Base-by-base conservation (phyloP, 106 monocot genomes). In the Dioscorea zingiberensis region DNA sequence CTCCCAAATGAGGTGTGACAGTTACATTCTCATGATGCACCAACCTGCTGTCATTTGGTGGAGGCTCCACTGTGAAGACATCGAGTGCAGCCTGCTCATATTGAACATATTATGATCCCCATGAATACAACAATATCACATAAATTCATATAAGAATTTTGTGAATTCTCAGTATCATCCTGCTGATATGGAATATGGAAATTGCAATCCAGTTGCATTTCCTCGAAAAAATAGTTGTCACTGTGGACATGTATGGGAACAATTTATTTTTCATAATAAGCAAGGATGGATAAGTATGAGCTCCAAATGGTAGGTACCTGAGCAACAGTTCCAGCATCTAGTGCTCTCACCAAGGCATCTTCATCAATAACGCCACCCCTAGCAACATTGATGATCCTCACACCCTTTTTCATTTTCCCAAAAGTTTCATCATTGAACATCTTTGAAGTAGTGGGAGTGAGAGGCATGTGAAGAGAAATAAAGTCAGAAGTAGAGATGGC, bases 311-410 rank as follows among this genome's bases (percentile, higher is more conserved):
- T 2, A 44, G 26, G 7, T 73, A 93, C 93, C 93, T 93, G 93
- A 63, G 86, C 83, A 69, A 93, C 89, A n/a, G 67, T 86, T 65
- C 88, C 89, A 72, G 67, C 80, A 64, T 93, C 89, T 47, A 93
- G 93, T 47, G 93, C 93, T 76, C 88, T 80, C 13, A 89, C 64
- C 62, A 93, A 58, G 28, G 93, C 85, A 27, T 83, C 93, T 76
- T 93, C 93, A 69, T 93, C 93, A 38, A 93, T 89, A 9, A 93
- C 93, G 54, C 93, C 93, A 68, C 93, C 93, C 71, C 93, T 80
- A 16, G 93, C 93, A 58, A 93, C 89, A 73, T 93, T 93, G 18
- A 93, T 69, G 47, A 93, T 85, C 16, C 93, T 75, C 58, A 81
- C 89, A 21, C 93, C 93, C 65, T 83, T 89, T 38, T 89, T 89